Percentiles rank a stretch among this genome's conserved stretches.
phyloP scores from a whole-genome alignment of 305 asterid genomes.

The Solanum aculeatissimum region DNA sequence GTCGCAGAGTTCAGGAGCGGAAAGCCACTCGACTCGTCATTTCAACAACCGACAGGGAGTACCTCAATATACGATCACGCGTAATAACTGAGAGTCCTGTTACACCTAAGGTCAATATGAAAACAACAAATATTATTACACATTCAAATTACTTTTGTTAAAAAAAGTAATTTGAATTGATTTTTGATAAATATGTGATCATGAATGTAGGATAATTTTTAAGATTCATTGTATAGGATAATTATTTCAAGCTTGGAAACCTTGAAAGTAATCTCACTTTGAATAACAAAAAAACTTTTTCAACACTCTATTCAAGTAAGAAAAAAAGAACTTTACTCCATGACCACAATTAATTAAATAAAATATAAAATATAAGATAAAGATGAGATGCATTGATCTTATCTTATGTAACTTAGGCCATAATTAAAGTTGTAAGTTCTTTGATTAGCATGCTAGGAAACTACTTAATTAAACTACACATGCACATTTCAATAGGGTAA shows the following conservation, averaged over 20 bases:
- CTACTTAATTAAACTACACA: not conserved
- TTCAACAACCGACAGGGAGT: too few relatives aligned
- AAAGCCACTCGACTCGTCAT: too few relatives aligned
- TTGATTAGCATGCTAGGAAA: constrained; percentile 1
- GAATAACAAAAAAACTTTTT: not conserved
- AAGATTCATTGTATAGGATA: not conserved
- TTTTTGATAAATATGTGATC: not conserved
- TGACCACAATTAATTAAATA: not conserved
- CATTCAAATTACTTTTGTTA: not conserved
- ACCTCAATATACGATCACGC: too few relatives aligned
- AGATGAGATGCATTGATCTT: not conserved
- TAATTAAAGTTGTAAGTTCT: not conserved
- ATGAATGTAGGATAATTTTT: not conserved
- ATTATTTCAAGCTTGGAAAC: not conserved
- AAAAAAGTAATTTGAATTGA: not conserved
- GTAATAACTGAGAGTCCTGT: too few relatives aligned
- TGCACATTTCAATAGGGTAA: not conserved
- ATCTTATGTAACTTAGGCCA: not conserved
- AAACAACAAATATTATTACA: not conserved
- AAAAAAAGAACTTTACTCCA: not conserved
- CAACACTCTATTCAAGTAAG: not conserved
- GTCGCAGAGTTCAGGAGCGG: too few relatives aligned
- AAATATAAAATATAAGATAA: not conserved
- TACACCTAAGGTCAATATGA: too few relatives aligned
- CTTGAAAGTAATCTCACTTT: not conserved